phyloP scores from a whole-genome alignment of 176 grass and related monocot genomes.

The Oryza officinalis region DNA sequence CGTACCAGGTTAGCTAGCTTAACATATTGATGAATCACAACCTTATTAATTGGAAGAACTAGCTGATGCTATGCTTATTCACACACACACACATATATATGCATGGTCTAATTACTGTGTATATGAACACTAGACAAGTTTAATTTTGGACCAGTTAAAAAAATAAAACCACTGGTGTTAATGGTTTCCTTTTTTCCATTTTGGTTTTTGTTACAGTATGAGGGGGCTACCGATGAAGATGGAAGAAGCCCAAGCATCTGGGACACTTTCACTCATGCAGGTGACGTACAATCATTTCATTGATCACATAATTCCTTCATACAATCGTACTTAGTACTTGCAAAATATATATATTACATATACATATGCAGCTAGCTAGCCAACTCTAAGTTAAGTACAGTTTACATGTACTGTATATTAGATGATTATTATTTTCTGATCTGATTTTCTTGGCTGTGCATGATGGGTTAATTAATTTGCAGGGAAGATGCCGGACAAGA shows the following conservation, averaged over 20 bases:
- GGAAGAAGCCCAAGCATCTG: conserved; percentile 72
- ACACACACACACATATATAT: not conserved
- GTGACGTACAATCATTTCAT: conserved; percentile 8
- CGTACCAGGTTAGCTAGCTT: conserved; percentile 57
- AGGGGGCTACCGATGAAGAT: conserved; percentile 67
- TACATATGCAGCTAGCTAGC: too few species aligned
- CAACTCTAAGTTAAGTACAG: not conserved
- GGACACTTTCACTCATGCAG: conserved; percentile 76
- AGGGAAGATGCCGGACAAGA: conserved; percentile 73
- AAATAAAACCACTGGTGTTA: too few species aligned
- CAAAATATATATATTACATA: too few species aligned
- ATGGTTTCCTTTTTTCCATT: too few species aligned
- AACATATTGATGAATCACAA: too few species aligned
- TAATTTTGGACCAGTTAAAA: not conserved
- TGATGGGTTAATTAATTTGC: not conserved
- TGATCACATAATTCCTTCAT: too few species aligned
- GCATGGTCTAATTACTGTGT: not conserved
- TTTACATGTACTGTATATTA: not conserved
- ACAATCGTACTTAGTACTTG: not conserved
- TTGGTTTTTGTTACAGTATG: conserved; percentile 39
- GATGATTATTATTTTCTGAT: not conserved
- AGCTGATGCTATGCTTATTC: not conserved
- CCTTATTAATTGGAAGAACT: not conserved
- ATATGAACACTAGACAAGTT: not conserved
- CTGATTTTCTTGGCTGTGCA: not conserved